Evolutionary conservation across 129 eudicot genomes (phyloP).

Genomic region (Saposhnikovia divaricata): DNA sequence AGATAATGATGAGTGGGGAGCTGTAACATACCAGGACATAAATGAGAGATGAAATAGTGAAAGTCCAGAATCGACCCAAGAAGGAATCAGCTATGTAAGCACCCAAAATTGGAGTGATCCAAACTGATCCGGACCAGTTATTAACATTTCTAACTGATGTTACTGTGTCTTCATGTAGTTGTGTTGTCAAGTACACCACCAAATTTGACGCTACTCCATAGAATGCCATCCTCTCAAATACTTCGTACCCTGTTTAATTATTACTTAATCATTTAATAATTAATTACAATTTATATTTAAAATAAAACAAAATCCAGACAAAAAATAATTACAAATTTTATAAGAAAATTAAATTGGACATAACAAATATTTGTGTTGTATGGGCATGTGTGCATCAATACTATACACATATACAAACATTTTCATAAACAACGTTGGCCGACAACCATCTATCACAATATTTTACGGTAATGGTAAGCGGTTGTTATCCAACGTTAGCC

Average conservation of each 20-base stretch:
- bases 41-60: slow-evolving; percentile 67
- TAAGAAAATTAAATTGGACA: not conserved
- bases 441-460: no score
- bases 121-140: slow-evolving; percentile 81
- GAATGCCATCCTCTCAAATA: slow-evolving; percentile 91
- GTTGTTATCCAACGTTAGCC: no score
- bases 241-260: slow-evolving; percentile 59
- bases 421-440: no score
- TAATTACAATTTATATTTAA: not conserved
- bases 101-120: slow-evolving; percentile 90
- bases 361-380: no score
- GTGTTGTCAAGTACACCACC: slow-evolving; percentile 84
- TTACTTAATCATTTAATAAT: not conserved
- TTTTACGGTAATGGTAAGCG: no score
- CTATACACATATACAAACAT: no score
- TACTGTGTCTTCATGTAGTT: slow-evolving; percentile 82
- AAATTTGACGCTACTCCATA: slow-evolving; percentile 89
- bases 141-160: slow-evolving; percentile 81
- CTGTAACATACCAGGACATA: slow-evolving; percentile 56
- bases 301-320: not conserved
- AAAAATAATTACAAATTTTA: not conserved
- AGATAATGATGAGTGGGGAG: not conserved
- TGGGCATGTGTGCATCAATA: no score
- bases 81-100: slow-evolving; percentile 86
- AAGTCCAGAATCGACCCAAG: slow-evolving; percentile 94